Evolutionary conservation across 768 basidiomycete genomes (phyloP).

Genomic region (Candolleomyces aberdarensis): DNA sequence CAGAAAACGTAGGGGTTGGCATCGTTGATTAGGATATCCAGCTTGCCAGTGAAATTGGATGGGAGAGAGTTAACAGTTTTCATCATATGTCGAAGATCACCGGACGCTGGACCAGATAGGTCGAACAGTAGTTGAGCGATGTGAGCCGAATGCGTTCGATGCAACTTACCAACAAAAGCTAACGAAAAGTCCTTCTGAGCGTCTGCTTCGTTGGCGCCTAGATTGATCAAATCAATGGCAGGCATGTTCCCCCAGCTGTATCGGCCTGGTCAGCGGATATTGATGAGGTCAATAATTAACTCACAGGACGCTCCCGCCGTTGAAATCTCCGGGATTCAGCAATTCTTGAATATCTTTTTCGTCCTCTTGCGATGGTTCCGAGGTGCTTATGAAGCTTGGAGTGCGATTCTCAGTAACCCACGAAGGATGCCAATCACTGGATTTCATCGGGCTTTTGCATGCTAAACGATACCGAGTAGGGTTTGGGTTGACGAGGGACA

Average conservation of each 20-base stretch:
- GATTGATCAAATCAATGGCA: not conserved
- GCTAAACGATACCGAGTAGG: not conserved
- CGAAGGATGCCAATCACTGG: not conserved
- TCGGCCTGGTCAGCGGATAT: not conserved
- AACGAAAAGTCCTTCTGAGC: not conserved
- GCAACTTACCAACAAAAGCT: not conserved
- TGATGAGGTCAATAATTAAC: not conserved
- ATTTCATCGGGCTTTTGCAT: not conserved
- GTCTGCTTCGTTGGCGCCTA: not conserved
- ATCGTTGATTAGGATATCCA: conserved; percentile 43
- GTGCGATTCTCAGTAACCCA: not conserved
- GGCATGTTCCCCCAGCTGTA: not conserved
- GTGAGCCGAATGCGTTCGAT: not conserved
- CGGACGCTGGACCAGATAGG: conserved; percentile 31
- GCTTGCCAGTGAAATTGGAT: conserved; percentile 34
- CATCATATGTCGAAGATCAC: conserved; percentile 45
- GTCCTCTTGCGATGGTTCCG: not conserved
- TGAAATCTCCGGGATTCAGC: not conserved
- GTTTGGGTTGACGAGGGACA: not conserved
- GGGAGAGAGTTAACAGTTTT: conserved; percentile 42
- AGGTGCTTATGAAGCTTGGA: not conserved
- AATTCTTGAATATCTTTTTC: too few species aligned
- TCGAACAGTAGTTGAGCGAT: not conserved
- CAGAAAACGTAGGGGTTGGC: conserved; percentile 19
- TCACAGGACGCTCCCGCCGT: not conserved